A percentile compares a stretch with the other conserved stretches of the same genome.
phyloP scores from a whole-genome alignment of 768 basidiomycete species.

The Terana coerulea region DNA sequence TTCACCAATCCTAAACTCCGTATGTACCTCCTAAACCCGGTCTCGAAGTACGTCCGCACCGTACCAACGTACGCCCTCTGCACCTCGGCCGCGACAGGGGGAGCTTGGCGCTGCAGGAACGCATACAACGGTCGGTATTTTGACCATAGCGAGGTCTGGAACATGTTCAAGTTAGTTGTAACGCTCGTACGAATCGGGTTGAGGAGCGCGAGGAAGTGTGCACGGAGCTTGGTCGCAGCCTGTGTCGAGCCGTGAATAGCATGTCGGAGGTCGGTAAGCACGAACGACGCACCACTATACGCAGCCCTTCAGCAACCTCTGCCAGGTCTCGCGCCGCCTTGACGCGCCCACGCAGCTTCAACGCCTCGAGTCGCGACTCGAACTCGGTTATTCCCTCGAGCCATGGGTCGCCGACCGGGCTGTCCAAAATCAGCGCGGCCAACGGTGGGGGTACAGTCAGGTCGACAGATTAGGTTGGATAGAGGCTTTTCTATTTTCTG shows the following conservation, averaged over 20 bases:
- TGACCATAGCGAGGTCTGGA: constrained; percentile 83
- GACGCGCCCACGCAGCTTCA: constrained; percentile 74
- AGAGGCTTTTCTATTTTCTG: constrained; percentile 90
- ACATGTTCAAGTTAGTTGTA: constrained; percentile 88
- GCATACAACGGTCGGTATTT: constrained; percentile 80
- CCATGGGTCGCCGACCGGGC: constrained; percentile 87
- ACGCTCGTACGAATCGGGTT: constrained; percentile 80
- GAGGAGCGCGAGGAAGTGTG: constrained; percentile 80
- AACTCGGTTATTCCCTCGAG: constrained; percentile 77
- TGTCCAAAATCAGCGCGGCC: constrained; percentile 76
- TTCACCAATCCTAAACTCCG: constrained; percentile 78
- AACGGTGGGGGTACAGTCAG: constrained; percentile 81
- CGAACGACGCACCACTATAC: constrained; percentile 71
- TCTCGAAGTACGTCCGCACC: constrained; percentile 91
- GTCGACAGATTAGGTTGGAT: constrained; percentile 71
- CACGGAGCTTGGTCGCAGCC: constrained; percentile 87
- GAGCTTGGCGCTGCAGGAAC: constrained; percentile 82
- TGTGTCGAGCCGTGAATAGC: constrained; percentile 26
- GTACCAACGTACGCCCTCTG: constrained; percentile 82
- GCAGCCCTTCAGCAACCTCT: constrained; percentile 81
- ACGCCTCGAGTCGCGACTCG: constrained; percentile 64
- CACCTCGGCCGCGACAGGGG: constrained; percentile 79
- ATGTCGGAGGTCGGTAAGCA: background rate
- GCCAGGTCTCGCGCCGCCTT: constrained; percentile 82
- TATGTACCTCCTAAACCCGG: constrained; percentile 87